phyloP scores from a whole-genome alignment of 2,329 filamentous ascomycete genomes.

The Dryadomyces quercus-mongolicae region DNA sequence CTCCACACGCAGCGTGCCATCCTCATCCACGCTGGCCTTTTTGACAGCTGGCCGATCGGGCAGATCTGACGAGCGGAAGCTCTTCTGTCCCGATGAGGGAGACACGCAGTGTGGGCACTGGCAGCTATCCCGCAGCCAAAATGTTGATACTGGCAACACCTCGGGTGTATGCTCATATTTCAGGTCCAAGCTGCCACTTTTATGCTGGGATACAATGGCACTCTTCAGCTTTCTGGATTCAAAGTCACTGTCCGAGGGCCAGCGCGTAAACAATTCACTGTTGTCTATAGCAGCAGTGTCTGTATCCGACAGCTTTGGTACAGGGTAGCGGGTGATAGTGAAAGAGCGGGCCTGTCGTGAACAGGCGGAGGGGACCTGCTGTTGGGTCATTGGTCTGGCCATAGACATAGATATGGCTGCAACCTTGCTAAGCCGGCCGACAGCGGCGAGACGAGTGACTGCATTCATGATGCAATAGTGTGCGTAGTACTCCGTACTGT shows the following conservation, averaged over 20 bases:
- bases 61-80: slow-evolving; percentile 54
- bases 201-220: not conserved
- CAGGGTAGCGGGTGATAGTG: not conserved
- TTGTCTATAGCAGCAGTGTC: not conserved
- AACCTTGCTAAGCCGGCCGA: not conserved
- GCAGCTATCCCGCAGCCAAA: slow-evolving; percentile 45
- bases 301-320: too few relatives aligned
- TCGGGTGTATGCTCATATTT: not conserved
- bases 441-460: not conserved
- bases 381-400: not conserved
- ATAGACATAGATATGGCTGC: not conserved
- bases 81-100: slow-evolving; percentile 47
- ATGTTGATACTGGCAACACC: slow-evolving; percentile 3
- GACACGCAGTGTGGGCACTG: slow-evolving; percentile 44
- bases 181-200: not conserved
- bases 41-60: slow-evolving; percentile 20
- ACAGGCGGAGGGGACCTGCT: not conserved
- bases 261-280: not conserved
- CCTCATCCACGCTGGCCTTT: not conserved
- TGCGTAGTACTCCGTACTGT: not conserved
- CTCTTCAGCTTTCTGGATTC: not conserved
- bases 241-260: not conserved
- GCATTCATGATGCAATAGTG: not conserved
- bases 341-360: not conserved
- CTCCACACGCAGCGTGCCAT: slow-evolving; percentile 1